Conservation (phyloP, 2,329 filamentous ascomycete genomes). For the Cercospora canescens region DNA sequence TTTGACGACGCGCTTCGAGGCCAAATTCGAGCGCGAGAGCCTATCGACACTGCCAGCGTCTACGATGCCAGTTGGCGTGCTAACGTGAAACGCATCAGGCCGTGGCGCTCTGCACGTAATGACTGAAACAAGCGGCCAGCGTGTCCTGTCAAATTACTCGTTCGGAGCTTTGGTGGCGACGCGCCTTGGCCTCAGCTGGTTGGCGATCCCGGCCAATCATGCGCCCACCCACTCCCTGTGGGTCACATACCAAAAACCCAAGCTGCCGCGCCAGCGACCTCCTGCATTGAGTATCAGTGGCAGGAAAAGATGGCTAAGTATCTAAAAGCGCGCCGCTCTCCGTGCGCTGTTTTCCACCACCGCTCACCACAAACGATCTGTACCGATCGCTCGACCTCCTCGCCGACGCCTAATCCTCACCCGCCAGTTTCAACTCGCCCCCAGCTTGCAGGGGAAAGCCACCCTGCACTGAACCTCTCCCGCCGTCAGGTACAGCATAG, state of each 20-base stretch:
- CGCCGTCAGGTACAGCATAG: conserved; percentile 20
- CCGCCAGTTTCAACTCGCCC: conserved; percentile 14
- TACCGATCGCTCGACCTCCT: conserved; percentile 10
- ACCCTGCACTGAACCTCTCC: conserved; percentile 22
- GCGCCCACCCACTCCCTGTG: neutral
- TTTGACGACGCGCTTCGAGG: conserved; percentile 12
- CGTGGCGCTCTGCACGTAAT: conserved; percentile 14
- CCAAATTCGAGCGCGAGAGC: neutral
- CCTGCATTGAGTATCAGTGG: conserved; percentile 20
- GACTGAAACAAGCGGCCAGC: conserved; percentile 15
- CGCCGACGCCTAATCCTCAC: conserved; percentile 12
- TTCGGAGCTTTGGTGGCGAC: conserved; percentile 4
- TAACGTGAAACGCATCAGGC: conserved; percentile 5
- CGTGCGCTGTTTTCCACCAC: neutral
- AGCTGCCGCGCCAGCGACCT: conserved; percentile 18
- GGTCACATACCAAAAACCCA: conserved; percentile 20
- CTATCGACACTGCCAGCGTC: conserved; percentile 21
- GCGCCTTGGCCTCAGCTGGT: conserved; percentile 18
- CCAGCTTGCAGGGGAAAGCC: conserved; percentile 21
- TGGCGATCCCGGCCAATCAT: conserved; percentile 18
- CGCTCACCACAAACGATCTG: conserved; percentile 15
- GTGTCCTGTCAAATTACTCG: conserved; percentile 3
- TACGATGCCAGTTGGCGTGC: conserved; percentile 16
- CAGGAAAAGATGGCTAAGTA: conserved; percentile 14
- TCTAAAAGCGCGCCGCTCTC: conserved; percentile 8